Evolutionary conservation across 768 basidiomycete species (phyloP).

Genomic region (Pisolithus orientalis): DNA sequence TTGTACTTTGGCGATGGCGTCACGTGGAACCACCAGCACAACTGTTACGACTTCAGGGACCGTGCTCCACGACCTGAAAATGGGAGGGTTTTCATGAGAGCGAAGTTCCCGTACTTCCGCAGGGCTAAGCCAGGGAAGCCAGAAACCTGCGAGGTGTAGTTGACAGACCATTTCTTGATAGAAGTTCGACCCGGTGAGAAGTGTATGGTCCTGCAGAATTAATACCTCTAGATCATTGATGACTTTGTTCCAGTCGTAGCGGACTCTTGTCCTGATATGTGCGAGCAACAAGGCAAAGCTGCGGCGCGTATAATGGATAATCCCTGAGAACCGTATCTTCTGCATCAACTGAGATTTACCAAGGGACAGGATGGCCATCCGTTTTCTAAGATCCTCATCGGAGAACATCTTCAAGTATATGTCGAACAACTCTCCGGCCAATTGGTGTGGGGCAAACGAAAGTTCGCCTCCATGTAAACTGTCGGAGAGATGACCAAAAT

Average conservation of each 20-base stretch:
- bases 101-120: slow-evolving; percentile 7
- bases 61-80: slow-evolving; percentile 27
- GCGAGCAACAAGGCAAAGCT: slow-evolving; percentile 42
- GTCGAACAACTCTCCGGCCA: slow-evolving; percentile 17
- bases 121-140: slow-evolving; percentile 12
- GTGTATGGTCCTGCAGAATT: slow-evolving; percentile 7
- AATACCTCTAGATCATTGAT: slow-evolving; percentile 29
- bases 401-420: slow-evolving; percentile 26
- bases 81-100: background rate
- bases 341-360: background rate
- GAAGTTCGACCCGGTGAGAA: slow-evolving; percentile 25
- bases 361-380: slow-evolving; percentile 5
- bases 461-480: background rate
- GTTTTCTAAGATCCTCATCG: slow-evolving; percentile 18
- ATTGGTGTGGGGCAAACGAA: slow-evolving; percentile 17
- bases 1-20: no score
- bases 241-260: slow-evolving; percentile 34
- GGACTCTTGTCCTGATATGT: slow-evolving; percentile 21
- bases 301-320: slow-evolving; percentile 41
- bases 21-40: no score
- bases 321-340: slow-evolving; percentile 5
- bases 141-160: slow-evolving; percentile 34
- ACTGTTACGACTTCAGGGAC: no score
- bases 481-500: background rate
- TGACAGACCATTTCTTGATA: slow-evolving; percentile 44